Evolutionary conservation across 2,329 filamentous ascomycete genomes (phyloP), one percentile per base, ranked within the genome.

Genomic region (Fusarium sp.): DNA sequence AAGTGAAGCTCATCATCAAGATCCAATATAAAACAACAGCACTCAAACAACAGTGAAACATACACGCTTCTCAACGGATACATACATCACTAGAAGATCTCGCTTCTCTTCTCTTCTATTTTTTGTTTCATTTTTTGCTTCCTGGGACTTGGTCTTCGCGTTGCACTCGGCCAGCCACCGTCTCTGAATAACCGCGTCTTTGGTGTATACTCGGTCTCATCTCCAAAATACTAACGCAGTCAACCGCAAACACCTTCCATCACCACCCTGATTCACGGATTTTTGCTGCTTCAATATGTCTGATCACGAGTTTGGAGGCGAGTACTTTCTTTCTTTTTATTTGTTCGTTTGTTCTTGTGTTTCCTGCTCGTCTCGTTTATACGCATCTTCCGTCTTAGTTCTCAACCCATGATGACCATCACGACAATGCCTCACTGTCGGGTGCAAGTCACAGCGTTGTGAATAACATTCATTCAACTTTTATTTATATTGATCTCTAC

Each of bases 231-330:
- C 32, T 35, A 35, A 35, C 28, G 51, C 41, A 39, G 32, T 58
- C 38, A 56, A 47, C 62, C 53, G 28, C 65, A 75, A 75, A 68
- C 73, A 53, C 28, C 38, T 17, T 35, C 36, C 32, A 67, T 24
- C 58, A 63, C 47, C 55, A 30, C 39, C 20, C 18, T 30, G 41
- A 62, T 57, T 68, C 51, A 39, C 61, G 47, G 38, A 48, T 32
- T 63, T 60, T 22, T 55, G 22, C 30, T 58, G 26, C 56, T 54
- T 59, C 22, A 83, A 51, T 71, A 92, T 92, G 90, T 92, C 90
- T 65, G 90, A 92, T 78, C 88, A 91, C 81, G 90, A 92, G 80
- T 90, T 91, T 83, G 87, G 86, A 82, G 87, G 90, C 91, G 80
- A 83, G 89, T 84, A 36, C 54, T 53, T 66, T 53, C 35, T 58